Conservation (phyloP, 164 flowering plant species). For the Warburgia ugandensis region DNA sequence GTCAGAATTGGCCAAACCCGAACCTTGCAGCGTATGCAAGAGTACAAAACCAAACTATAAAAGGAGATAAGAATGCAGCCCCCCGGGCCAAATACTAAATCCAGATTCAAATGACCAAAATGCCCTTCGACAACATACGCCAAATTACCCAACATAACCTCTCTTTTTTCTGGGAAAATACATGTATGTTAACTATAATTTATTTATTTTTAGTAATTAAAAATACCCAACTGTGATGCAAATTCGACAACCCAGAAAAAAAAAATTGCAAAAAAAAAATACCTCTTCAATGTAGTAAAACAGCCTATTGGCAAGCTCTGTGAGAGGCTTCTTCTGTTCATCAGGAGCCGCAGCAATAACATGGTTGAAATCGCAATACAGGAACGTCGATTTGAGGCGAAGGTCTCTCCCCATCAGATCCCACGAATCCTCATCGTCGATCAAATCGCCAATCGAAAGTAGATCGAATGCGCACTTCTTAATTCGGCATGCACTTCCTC, state of each 20-base stretch:
- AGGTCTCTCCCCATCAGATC: conserved; percentile 21
- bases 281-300: conserved; percentile 27
- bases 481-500: conserved; percentile 18
- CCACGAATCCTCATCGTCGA: conserved; percentile 25
- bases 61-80: too few relatives aligned
- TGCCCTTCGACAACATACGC: too few relatives aligned
- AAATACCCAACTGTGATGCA: background rate
- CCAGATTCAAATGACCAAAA: too few relatives aligned
- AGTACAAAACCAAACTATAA: too few relatives aligned
- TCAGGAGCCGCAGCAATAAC: conserved; percentile 16
- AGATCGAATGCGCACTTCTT: conserved; percentile 23
- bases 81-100: too few relatives aligned
- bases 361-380: conserved; percentile 23
- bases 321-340: conserved; percentile 20
- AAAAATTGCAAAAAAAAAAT: background rate
- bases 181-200: too few relatives aligned
- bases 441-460: conserved; percentile 18
- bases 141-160: too few relatives aligned
- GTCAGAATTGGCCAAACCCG: too few relatives aligned
- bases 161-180: too few relatives aligned
- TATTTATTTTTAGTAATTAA: background rate
- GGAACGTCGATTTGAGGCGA: conserved; percentile 20
- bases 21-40: too few relatives aligned
- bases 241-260: background rate
- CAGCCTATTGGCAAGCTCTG: conserved; percentile 22